Evolutionary conservation across 2,329 filamentous ascomycete species (phyloP), one percentile per base, ranked within the genome.

Genomic region (Ramularia collo-cygni): DNA sequence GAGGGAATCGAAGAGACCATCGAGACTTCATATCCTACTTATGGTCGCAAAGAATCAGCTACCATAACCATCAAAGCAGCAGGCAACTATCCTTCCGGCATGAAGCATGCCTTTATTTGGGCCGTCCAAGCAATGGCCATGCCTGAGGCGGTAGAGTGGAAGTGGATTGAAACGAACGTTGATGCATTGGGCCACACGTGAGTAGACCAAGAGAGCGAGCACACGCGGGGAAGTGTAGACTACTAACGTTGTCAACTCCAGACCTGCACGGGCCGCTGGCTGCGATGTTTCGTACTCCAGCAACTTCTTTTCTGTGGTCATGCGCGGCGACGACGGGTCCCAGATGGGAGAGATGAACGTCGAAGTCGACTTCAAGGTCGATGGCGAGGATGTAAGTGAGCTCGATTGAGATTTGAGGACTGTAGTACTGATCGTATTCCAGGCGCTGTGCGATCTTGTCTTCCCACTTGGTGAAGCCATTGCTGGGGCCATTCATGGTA

Each of bases 281-380:
- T 39, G 37, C 37, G 37, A 39, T 10, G 30, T 39, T 10, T 29
- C 34, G 30, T 29, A 31, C 0, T 39, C 37, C 1, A 39, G 37
- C 15, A 39, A 39, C 29, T 39, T 39, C 19, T 39, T 39, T 8
- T 33, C 28, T 2, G 37, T 39, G 4, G 29, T 24, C 21, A 24
- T 24, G 21, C 21, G 21, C 21, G 6, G 21, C 21, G 10, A 24
- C 21, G 6, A 6, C 10, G 10, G 21, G n/a, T n/a, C 21, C 10
- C 6, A 24, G 21, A 6, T 24, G 10, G 21, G 21, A 10, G 6
- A 10, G 6, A 24, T 24, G 21, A 10, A 24, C 10, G 21, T 10
- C 6, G 21, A 24, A 24, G 21, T 24, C 21, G 10, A 10, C 21
- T 24, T 24, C 10, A 10, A 27, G 2, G 18, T 39, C 13, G 29